Percentiles rank a stretch among this genome's conserved stretches.
These are phyloP conservation scores for Botrytis tulipae DNA, from an alignment of 2,329 filamentous ascomycete genomes.

Conservation along the genomic window DNA sequence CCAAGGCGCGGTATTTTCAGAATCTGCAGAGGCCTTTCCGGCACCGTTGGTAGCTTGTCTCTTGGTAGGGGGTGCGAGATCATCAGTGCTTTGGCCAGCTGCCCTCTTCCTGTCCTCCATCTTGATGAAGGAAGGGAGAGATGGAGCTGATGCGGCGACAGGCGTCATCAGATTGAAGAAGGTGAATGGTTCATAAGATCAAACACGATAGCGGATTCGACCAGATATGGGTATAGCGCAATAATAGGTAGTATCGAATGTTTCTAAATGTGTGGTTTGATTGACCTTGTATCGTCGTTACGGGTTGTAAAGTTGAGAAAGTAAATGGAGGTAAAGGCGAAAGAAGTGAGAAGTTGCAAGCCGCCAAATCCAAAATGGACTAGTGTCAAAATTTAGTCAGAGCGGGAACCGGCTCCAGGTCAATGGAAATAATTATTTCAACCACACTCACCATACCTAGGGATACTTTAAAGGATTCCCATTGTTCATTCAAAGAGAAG, in stretches of 20 bases:
- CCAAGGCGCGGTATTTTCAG: slow-evolving; percentile 60
- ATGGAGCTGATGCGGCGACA: slow-evolving; percentile 42
- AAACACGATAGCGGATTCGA: background rate
- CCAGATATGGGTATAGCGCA: slow-evolving; percentile 21
- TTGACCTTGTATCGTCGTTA: slow-evolving; percentile 23
- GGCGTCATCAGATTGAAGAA: slow-evolving; percentile 57
- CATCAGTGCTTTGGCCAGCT: slow-evolving; percentile 63
- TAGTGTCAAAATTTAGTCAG: slow-evolving; percentile 12
- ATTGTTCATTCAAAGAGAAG: slow-evolving; percentile 8
- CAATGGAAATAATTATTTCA: slow-evolving; percentile 17
- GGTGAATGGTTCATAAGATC: slow-evolving; percentile 20
- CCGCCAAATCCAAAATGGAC: slow-evolving; percentile 11
- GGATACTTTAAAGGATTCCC: background rate
- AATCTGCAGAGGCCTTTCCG: slow-evolving; percentile 59
- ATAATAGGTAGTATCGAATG: background rate
- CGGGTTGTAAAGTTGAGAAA: slow-evolving; percentile 11
- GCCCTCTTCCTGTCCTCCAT: slow-evolving; percentile 99
- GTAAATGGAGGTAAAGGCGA: slow-evolving; percentile 13
- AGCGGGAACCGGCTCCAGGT: slow-evolving; percentile 19
- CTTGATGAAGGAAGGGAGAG: slow-evolving; percentile 81
- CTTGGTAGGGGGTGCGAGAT: slow-evolving; percentile 86
- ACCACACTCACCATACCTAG: background rate
- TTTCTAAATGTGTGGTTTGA: background rate
- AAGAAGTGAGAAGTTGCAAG: slow-evolving; percentile 20
- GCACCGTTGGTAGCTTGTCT: slow-evolving; percentile 89